A percentile compares a stretch with the other conserved stretches of the same genome.
Conservation (phyloP, 768 basidiomycete genomes). For the Sarcomyxa edulis region DNA sequence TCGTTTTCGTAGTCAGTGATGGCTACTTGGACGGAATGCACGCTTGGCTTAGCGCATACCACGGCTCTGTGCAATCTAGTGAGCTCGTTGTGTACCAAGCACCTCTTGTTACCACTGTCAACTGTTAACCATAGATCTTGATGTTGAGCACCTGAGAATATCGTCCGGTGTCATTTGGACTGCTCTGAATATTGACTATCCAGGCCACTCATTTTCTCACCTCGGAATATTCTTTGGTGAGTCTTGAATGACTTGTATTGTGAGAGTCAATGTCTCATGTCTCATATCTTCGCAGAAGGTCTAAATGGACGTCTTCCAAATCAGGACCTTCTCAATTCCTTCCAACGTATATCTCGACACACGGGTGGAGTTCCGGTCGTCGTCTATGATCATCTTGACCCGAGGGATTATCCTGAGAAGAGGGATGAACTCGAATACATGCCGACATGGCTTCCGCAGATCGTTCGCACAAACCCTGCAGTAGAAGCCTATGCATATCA, state of each 20-base stretch:
- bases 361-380: constrained; percentile 74
- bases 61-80: constrained; percentile 67
- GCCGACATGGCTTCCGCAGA: constrained; percentile 41
- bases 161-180: constrained; percentile 93
- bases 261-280: constrained; percentile 4
- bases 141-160: constrained; percentile 55
- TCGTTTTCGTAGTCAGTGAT: constrained; percentile 86
- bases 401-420: constrained; percentile 29
- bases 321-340: constrained; percentile 88
- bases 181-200: constrained; percentile 90
- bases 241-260: constrained; percentile 32
- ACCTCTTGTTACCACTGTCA: neutral
- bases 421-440: constrained; percentile 22
- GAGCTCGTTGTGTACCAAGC: constrained; percentile 7
- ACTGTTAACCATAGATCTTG: constrained; percentile 43
- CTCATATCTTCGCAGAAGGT: constrained; percentile 64
- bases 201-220: constrained; percentile 94
- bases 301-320: constrained; percentile 93
- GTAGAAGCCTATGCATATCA: constrained; percentile 51
- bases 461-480: constrained; percentile 33
- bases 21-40: constrained; percentile 89
- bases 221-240: constrained; percentile 91
- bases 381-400: constrained; percentile 73
- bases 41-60: constrained; percentile 86
- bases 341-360: constrained; percentile 63